Evolutionary conservation across 1,284 basidiomycete genomes (phyloP).

Genomic region (Trichosporon sp.): DNA sequence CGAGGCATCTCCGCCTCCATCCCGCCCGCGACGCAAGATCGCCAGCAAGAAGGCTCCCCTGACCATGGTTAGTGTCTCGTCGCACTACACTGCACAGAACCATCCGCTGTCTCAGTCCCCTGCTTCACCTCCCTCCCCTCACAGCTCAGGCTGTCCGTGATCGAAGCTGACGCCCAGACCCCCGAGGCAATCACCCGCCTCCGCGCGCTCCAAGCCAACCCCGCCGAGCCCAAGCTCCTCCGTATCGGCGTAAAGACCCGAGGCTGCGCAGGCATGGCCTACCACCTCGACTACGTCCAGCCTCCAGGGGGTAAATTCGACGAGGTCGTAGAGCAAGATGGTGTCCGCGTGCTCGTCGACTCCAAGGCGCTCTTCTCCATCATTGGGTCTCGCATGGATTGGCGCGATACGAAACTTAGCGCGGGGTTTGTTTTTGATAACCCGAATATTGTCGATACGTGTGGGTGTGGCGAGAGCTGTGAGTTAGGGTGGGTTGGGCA

Average conservation of each 20-base stretch:
- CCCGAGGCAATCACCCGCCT: constrained; percentile 71
- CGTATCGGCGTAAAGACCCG: constrained; percentile 95
- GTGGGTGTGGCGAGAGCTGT: constrained; percentile 45
- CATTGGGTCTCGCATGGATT: constrained; percentile 98
- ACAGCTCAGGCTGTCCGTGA: no score
- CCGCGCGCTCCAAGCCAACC: constrained; percentile 56
- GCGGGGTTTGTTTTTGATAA: constrained; percentile 47
- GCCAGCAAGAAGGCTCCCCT: constrained; percentile 75
- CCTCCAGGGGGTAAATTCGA: constrained; percentile 82
- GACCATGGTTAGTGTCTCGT: constrained; percentile 58
- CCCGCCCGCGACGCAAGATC: constrained; percentile 43
- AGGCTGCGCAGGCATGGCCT: constrained; percentile 97
- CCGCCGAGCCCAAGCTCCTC: constrained; percentile 69
- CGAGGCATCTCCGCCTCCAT: background rate
- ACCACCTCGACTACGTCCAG: constrained; percentile 94
- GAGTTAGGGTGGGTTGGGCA: background rate
- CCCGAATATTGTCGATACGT: constrained; percentile 46
- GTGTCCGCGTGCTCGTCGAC: constrained; percentile 89
- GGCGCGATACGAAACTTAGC: constrained; percentile 85
- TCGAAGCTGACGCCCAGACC: constrained; percentile 55
- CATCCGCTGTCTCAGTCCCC: background rate
- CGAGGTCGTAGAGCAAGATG: constrained; percentile 94
- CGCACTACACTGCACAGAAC: background rate
- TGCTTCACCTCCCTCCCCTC: background rate
- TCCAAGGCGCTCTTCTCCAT: constrained; percentile 96